Evolutionary conservation across 768 basidiomycete species (phyloP), one percentile per base, ranked within the genome.

Genomic region (Mycena venus): DNA sequence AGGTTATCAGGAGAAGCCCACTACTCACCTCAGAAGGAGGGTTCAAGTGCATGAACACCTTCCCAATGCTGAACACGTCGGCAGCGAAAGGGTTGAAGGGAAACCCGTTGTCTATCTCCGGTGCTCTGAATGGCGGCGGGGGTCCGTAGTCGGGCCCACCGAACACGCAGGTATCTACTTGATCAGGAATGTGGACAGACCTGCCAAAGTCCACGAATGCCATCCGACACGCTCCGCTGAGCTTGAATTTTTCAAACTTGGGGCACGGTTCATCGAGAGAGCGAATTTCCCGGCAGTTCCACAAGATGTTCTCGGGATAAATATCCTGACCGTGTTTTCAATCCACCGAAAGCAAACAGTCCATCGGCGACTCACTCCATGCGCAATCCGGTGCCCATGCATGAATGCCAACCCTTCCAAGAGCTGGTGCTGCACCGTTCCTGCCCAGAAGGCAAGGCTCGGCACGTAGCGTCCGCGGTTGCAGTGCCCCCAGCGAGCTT

Each of bases 181-280:
- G 44, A 6, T 15, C 19, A 4, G n/a, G 65, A 42, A 67, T 55
- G 5, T 67, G 36, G 17, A 19, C 7, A 4, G 65, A 55, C 17
- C 2, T 8, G 8, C 53, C 65, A 31, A 67, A 67, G 51, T 67
- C 65, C 14, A 67, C 38, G 25, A 67, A 67, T 3, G 65, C 65
- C 23, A 67, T 6, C 3, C 53, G 34, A 17, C 0, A 67, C 2
- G 5, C 25, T 11, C 15, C 3, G 23, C 65, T 56, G 15, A 38
- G 12, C 53, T 27, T 56, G 29, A 67, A 67, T 6, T 40, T 56
- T 11, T 67, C 38, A 14, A 67, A 67, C 15, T 40, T 15, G 23
- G 65, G 53, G 25, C 65, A 67, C 1, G 51, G 51, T 9, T 14
- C 23, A 21, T 19, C 4, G 47, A 19, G 0, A 5, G 64, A 23